Evolutionary conservation across 805 yeast species (phyloP), one percentile per base, ranked within the genome.

Genomic region (Ogataea populi-albae): DNA sequence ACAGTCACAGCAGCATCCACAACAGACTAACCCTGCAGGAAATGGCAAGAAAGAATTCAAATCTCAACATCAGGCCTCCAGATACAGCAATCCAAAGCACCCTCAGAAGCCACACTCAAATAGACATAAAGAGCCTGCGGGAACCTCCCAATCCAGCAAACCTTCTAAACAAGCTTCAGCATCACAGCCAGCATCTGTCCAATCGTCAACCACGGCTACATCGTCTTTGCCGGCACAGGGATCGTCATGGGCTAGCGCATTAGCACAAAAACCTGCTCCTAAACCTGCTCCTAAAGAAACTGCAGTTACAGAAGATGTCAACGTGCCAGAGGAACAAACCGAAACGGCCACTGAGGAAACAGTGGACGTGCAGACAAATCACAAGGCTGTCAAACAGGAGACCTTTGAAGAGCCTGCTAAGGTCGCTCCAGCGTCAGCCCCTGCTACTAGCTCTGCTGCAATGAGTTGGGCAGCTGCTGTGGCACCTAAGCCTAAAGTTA

Each of bases 241-340:
- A 27, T 46, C 56, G 3, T 57, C 64, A 8, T 59, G 64, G 64
- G 64, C 64, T 30, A 50, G 58, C 39, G 62, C 62, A 20, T 50
- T 59, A 25, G 47, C 56, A 9, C 48, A 46, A 21, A 55, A 46
- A 35, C 55, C 54, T 25, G 37, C 41, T 10, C 40, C 43, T 30
- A 41, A 35, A 38, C 38, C 33, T n/a, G 23, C 41, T 11, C 37
- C 37, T 17, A 25, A 24, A 16, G 41, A 32, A 23, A 37, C 27
- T 27, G 18, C 32, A 20, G 40, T 17, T 20, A 33, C 30, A 34
- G 40, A 45, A 24, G 48, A 45, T 24, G 45, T 33, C 32, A 23
- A 40, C 4, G 36, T 15, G 11, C 35, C 34, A 20, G 25, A 25
- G 9, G 8, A 8, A 8, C 7, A 8, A n/a, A n/a, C 8, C 9